Evolutionary conservation across 148 eudicot genomes (phyloP), one percentile per base, ranked within the genome.

Genomic region (Amaranthus cruentus): DNA sequence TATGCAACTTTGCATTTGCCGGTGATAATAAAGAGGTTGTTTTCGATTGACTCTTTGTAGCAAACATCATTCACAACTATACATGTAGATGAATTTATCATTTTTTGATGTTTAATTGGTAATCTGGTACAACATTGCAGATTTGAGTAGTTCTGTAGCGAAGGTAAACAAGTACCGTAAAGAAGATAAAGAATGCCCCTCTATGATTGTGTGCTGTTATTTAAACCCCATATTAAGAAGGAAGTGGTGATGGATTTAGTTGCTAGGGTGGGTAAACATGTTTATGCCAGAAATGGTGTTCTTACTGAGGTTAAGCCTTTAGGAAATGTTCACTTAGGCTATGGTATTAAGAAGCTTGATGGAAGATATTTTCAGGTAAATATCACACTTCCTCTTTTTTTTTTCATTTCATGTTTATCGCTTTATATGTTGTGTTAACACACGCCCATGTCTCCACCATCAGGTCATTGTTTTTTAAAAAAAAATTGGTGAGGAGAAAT

Each of bases 301-400:
- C n/a, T 95, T 65, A 84, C 93, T 15, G 95, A 88, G n/a, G 7
- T 91, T 0, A 89, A 87, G 77, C 78, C 85, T 6, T 85, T 86
- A 66, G 90, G 96, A 72, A 61, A 51, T 0, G 85, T 91, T 74
- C 89, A 95, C 56, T 76, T 95, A 76, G 98, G 98, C 71, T 95
- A 95, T 81, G 98, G 98, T 13, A 88, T 95, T 63, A 95, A 85
- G 86, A 95, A 91, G 86, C 91, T 87, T 50, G 98, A 95, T 81
- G 97, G 98, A 13, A 82, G 90, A 73, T 88, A 84, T 76, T 91
- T 60, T 81, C 92, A 95, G 97, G 98, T 90, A 46, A 57, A 68
- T 38, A 49, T 28, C 49, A 21, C 7, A 0, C 15, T 46, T 38
- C 38, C 9, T 10, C 9, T 4, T 12, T 15, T 38, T 69, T 54